phyloP scores from a whole-genome alignment of 495 filamentous ascomycete genomes.

The Platismatia glauca region DNA sequence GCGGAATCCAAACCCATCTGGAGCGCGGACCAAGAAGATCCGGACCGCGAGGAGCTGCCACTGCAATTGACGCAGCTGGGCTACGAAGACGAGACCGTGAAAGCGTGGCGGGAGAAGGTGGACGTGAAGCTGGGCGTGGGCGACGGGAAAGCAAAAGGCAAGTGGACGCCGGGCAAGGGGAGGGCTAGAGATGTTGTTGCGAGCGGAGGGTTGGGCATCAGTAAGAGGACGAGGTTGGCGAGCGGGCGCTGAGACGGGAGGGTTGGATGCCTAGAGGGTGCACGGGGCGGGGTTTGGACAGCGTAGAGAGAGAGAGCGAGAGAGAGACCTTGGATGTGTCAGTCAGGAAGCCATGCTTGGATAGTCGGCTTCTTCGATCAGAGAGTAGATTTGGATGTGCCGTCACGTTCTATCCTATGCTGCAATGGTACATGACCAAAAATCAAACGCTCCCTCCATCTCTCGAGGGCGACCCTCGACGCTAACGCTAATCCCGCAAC shows the following conservation, averaged over 20 bases:
- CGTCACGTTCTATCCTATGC: not conserved
- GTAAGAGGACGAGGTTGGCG: slow-evolving; percentile 35
- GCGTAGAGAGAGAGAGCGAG: not conserved
- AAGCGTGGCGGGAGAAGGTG: slow-evolving; percentile 42
- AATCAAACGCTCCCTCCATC: not conserved
- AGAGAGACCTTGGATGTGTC: not conserved
- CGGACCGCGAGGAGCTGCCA: slow-evolving; percentile 32
- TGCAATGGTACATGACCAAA: not conserved
- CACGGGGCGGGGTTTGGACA: not conserved
- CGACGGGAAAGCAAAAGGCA: slow-evolving; percentile 25
- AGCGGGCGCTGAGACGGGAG: slow-evolving; percentile 1
- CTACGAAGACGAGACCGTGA: slow-evolving; percentile 45
- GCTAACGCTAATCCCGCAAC: no score
- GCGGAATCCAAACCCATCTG: slow-evolving; percentile 2
- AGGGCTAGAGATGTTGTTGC: slow-evolving; percentile 21
- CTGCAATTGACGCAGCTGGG: slow-evolving; percentile 44
- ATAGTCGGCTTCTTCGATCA: not conserved
- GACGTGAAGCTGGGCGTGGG: slow-evolving; percentile 36
- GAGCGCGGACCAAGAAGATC: slow-evolving; percentile 23
- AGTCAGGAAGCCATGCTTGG: not conserved
- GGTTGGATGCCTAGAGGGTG: not conserved
- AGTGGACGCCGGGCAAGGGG: slow-evolving; percentile 19
- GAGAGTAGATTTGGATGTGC: not conserved
- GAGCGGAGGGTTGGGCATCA: slow-evolving; percentile 16
- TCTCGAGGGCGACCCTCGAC: not conserved